These are phyloP conservation scores for Paraconiothyrium brasiliense DNA, from an alignment of 2,329 filamentous ascomycete genomes.

Conservation along the genomic window DNA sequence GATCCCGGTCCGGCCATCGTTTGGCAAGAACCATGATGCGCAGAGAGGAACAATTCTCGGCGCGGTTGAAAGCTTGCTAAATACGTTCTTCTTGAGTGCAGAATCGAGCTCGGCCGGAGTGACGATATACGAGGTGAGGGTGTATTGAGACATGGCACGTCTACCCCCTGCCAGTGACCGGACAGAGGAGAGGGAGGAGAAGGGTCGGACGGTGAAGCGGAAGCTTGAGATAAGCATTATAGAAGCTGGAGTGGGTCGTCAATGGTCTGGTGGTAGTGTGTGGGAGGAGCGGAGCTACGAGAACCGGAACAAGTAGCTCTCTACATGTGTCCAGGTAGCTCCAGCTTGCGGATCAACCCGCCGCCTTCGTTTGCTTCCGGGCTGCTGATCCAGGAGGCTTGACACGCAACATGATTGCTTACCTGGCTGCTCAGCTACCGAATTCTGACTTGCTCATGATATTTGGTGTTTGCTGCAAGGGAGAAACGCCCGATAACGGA, in stretches of 20 bases:
- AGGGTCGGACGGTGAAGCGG: slow-evolving; percentile 35
- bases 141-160: slow-evolving; percentile 43
- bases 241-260: slow-evolving; percentile 28
- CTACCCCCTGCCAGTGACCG: slow-evolving; percentile 25
- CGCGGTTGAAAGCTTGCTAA: slow-evolving; percentile 80
- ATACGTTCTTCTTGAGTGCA: slow-evolving; percentile 83
- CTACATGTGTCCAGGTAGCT: slow-evolving; percentile 1
- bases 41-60: slow-evolving; percentile 89
- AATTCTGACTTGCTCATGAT: neutral
- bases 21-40: slow-evolving; percentile 95
- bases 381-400: neutral
- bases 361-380: neutral
- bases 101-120: slow-evolving; percentile 82
- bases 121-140: slow-evolving; percentile 84
- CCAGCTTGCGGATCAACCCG: slow-evolving; percentile 1
- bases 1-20: slow-evolving; percentile 83
- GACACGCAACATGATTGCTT: neutral
- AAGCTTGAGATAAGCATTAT: slow-evolving; percentile 43
- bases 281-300: slow-evolving; percentile 11
- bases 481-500: slow-evolving; percentile 13
- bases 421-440: neutral
- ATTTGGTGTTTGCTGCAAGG: neutral
- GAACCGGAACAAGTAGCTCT: slow-evolving; percentile 3
- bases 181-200: slow-evolving; percentile 26
- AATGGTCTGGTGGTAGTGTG: slow-evolving; percentile 12